Evolutionary conservation across 495 filamentous ascomycete species (phyloP), one percentile per base, ranked within the genome.

Genomic region (Stereocaulon alpinum): DNA sequence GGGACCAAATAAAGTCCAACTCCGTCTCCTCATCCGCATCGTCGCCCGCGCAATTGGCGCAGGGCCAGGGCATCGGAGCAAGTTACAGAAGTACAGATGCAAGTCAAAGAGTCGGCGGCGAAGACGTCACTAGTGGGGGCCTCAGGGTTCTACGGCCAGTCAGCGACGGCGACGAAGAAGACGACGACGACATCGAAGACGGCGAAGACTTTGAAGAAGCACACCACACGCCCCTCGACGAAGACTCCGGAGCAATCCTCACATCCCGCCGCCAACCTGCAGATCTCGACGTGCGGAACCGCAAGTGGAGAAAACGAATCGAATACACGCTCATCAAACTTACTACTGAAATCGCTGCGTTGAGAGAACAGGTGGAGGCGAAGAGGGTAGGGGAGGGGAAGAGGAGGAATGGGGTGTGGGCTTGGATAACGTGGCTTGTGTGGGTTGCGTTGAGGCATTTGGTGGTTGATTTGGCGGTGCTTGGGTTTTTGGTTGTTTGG

Each of bases 1-100:
- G 93, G 93, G 89, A 96, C 63, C 94, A 97, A 69, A 88, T 97
- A 58, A 93, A 92, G 72, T 86, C 81, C 56, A 96, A 95, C 65
- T 80, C 80, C 27, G 74, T 82, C 0, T 85, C 84, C 14, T 52
- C 58, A 10, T 66, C 61, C 6, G 51, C 42, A 7, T 62, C 61
- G 1, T 68, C 66, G 4, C 60, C 65, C 6, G 44, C 49, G 15
- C 56, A 61, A 4, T 4, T 24, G n/a, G 43, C 32, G 10, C 41
- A 45, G 14, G 22, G 55, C 34, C 40, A 42, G 18, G 32, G 47
- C 24, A 30, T 41, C 2, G 41, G 10, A 12, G 2, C 17, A 22
- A 44, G 62, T 49, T 75, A 76, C 63, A 68, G 63, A 37, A 72
- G 71, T 59, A 73, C 74, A 15, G 68, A 66, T n/a, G 61, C 65